Percentiles rank a stretch among this genome's conserved stretches.
phyloP scores from a whole-genome alignment of 2,329 filamentous ascomycete genomes.

The Botrytis deweyae region DNA sequence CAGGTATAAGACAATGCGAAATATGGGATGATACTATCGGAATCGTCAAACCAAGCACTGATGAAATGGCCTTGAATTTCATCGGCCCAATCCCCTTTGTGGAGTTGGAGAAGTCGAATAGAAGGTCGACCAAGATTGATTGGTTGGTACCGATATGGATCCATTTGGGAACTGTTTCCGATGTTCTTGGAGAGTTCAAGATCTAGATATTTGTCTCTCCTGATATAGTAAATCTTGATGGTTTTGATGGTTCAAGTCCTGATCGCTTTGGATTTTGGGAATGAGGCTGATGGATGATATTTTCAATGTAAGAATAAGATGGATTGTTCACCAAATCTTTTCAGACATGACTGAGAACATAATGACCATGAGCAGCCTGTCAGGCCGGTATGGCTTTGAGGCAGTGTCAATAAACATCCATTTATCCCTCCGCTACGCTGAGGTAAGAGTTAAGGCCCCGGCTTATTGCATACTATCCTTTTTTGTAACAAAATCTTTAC shows the following conservation, averaged over 20 bases:
- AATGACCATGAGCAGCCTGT: neutral
- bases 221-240: no score
- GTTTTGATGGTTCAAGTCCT: no score
- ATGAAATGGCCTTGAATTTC: conserved; percentile 22
- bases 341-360: neutral
- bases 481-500: no score
- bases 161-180: neutral
- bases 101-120: conserved; percentile 23
- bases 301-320: neutral
- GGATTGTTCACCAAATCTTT: neutral
- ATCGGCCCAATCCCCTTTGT: conserved; percentile 18
- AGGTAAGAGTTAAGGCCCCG: no score
- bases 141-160: conserved; percentile 16
- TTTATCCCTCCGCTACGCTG: neutral
- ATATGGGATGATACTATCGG: conserved; percentile 22
- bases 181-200: neutral
- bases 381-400: neutral
- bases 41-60: conserved; percentile 16
- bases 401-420: neutral
- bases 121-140: conserved; percentile 21
- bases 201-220: neutral
- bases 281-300: neutral
- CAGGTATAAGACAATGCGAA: conserved; percentile 26
- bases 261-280: neutral
- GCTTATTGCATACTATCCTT: no score